phyloP scores from a whole-genome alignment of 2,329 filamentous ascomycete genomes.

The Westerdykella aurantiaca region DNA sequence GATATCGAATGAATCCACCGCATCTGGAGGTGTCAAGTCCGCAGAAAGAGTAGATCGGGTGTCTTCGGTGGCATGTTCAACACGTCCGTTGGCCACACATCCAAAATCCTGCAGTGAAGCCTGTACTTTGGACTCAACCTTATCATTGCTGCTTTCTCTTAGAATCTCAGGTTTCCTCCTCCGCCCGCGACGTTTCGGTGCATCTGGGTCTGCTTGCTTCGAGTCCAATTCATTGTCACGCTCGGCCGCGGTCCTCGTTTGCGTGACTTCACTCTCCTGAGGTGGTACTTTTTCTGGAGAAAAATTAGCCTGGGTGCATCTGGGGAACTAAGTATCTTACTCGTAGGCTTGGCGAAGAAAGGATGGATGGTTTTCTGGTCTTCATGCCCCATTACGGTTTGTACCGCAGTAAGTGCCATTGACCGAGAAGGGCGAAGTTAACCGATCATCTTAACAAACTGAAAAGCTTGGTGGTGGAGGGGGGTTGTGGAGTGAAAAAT shows the following conservation, averaged over 20 bases:
- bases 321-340: conserved; percentile 1
- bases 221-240: conserved; percentile 16
- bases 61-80: not conserved
- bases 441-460: not conserved
- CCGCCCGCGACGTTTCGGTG: conserved; percentile 14
- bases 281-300: conserved; percentile 11
- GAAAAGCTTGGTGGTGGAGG: not conserved
- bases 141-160: conserved; percentile 12
- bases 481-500: not conserved
- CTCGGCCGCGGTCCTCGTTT: conserved; percentile 8
- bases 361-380: conserved; percentile 33
- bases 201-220: conserved; percentile 12
- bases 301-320: not conserved
- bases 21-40: no score
- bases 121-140: conserved; percentile 14
- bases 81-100: conserved; percentile 6
- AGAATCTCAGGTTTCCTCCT: conserved; percentile 14
- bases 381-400: conserved; percentile 35
- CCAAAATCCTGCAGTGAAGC: conserved; percentile 26
- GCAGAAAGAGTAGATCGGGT: no score
- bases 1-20: no score
- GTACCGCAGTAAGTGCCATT: conserved; percentile 36
- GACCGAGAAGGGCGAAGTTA: conserved; percentile 5
- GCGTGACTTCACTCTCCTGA: conserved; percentile 4
- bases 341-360: conserved; percentile 33